Base-by-base conservation (phyloP, 345 rosid genomes). In the Eucalyptus pauciflora region DNA sequence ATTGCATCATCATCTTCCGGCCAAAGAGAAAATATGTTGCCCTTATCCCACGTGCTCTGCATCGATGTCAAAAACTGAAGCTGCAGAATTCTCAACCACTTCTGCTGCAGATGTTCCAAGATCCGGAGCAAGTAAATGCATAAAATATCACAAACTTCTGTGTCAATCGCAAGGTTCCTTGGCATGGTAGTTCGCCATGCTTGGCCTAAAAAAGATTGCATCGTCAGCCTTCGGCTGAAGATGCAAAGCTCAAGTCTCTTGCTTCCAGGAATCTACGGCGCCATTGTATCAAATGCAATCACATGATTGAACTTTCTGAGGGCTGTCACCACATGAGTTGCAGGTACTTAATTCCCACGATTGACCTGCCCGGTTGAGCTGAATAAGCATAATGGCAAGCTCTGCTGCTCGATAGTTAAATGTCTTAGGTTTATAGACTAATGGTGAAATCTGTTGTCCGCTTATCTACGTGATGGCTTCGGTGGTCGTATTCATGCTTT, bases 281-380 rank as follows among this genome's bases (percentile, higher is more conserved):
- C 52, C 94, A 92, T 37, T 92, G 97, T 79, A 88, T 90, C 48
- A 93, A 91, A 89, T 94, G 97, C 93, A 93, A 83, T 76, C 93
- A 94, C 90, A 89, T 94, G 91, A 91, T 95, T 29, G 96, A 94
- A 88, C 96, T 95, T 76, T 87, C 93, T 87, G 92, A 93, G 79
- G 97, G 95, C 20, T 95, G 96, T 90, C 91, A 90, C 90, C 97
- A 95, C 88, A 94, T 95, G 88, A 93, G 92, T 88, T 95, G 97
- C 95, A 93, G 95, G 97, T 95, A 94, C 88, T 45, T 48, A 7
- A 43, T 87, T 60, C 50, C 18, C n/a, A 48, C 46, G 62, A 31
- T 4, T 15, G 48, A 62, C 62, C n/a, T 85, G 48, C 25, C 7
- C 4, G 49, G 41, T 71, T 88, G 43, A 54, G n/a, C 37, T 56